Evolutionary conservation across 371 early-diverging fungal species (phyloP), one percentile per base, ranked within the genome.

Genomic region (Blyttiomyces sp.): DNA sequence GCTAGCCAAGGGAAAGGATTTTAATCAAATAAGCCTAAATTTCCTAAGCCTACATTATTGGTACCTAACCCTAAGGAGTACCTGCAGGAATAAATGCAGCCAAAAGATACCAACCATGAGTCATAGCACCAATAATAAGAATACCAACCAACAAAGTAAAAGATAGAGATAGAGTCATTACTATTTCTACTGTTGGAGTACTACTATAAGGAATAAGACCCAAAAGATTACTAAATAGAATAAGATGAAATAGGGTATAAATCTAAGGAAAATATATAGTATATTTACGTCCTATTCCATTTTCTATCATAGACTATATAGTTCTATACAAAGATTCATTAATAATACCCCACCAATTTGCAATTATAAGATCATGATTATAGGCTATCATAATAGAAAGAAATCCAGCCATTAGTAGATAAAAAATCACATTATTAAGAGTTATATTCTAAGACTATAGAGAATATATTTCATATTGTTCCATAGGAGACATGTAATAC

Each of bases 1-100:
- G 77, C 60, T 84, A 75, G 58, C 81, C 84, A 79, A 81, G 73
- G 79, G 82, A 82, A 66, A 81, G 68, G 68, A 75, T 80, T 82
- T 83, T 81, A 54, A 77, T 74, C 56, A 84, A 58, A 71, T 73
- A 84, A 49, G 83, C 83, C 68, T 80, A 75, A 59, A 83, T 79
- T 83, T 81, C 81, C 49, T 82, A 80, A 54, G 64, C 71, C 43
- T 82, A 60, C 76, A 83, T 70, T 64, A 80, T 63, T 56, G 77
- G 75, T 66, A 81, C 75, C 75, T 82, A 77, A 44, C 77, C 83
- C 74, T 80, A 68, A 56, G 82, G 82, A 57, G 84, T 84, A 83
- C 84, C 84, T 63, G 75, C 77, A 60, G 82, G 82, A 65, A 81
- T 66, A 63, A 81, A 83, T 59, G 74, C 70, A 65, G 82, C 77